A percentile compares a stretch with the other conserved stretches of the same genome.
These are phyloP conservation scores for Phytophthora hibernalis DNA, from an alignment of 352 stramenopile species.

Conservation along the genomic window DNA sequence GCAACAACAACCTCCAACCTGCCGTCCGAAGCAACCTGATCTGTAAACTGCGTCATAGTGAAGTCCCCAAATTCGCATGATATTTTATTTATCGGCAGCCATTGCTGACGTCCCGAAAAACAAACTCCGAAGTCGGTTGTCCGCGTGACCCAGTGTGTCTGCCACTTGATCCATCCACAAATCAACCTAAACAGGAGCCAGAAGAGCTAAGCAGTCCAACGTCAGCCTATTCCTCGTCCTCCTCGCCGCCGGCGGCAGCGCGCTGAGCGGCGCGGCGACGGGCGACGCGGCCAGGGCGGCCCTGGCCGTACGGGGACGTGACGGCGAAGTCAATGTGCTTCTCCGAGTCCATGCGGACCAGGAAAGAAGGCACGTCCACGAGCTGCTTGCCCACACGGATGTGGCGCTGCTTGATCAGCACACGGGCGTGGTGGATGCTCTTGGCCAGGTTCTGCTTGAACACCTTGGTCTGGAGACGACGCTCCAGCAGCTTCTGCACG, in stretches of 20 bases:
- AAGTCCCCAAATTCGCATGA: slow-evolving; percentile 87
- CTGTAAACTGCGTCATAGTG: slow-evolving; percentile 9
- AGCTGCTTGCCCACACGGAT: slow-evolving; percentile 99
- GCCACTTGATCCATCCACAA: background rate
- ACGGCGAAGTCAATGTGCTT: slow-evolving; percentile 99
- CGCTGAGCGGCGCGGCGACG: slow-evolving; percentile 94
- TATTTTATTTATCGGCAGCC: slow-evolving; percentile 75
- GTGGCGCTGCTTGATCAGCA: slow-evolving; percentile 99
- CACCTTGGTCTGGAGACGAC: slow-evolving; percentile 98
- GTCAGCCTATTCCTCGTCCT: slow-evolving; percentile 85
- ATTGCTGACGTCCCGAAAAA: slow-evolving; percentile 40
- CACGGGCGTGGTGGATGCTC: slow-evolving; percentile 99
- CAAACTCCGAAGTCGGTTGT: slow-evolving; percentile 28
- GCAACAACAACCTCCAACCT: background rate
- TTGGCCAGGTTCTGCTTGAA: slow-evolving; percentile 99
- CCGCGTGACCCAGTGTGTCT: background rate
- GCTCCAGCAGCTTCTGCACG: slow-evolving; percentile 99
- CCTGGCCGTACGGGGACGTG: slow-evolving; percentile 98
- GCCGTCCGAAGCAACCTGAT: background rate
- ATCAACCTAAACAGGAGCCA: slow-evolving; percentile 26
- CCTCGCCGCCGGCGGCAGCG: slow-evolving; percentile 90
- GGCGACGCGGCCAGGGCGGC: slow-evolving; percentile 96
- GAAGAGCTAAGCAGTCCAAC: slow-evolving; percentile 4
- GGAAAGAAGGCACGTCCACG: slow-evolving; percentile 99
- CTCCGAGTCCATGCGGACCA: slow-evolving; percentile 98